Evolutionary conservation across 2,329 filamentous ascomycete species (phyloP), one percentile per base, ranked within the genome.

Genomic region (Ophiosphaerella narmari): DNA sequence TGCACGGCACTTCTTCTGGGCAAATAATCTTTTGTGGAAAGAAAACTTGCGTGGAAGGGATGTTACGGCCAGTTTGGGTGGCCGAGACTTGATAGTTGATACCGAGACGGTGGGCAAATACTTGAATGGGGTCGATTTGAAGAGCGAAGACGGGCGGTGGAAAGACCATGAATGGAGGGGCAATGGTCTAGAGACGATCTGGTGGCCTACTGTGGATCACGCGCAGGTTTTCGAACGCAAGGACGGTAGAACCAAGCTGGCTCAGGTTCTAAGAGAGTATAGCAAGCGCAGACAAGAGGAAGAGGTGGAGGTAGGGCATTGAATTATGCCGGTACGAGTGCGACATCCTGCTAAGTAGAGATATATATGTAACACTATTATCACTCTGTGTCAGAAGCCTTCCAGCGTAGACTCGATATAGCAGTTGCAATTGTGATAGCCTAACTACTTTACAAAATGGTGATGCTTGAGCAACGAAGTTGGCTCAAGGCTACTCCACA

Each of bases 1-100:
- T 1, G 82, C 80, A 0, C 75, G 87, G 3, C 80, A 86, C 60
- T 89, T 90, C 72, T 89, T 88, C 71, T 90, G 87, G 88, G 78
- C 78, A 23, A 80, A 89, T 58, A 89, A 87, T 55, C 83, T 88
- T 34, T 72, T 88, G 7, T 90, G 87, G 87, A 84, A 83, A 58
- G 84, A 89, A 40, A 84, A 88, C 53, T 68, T 89, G 39, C 55
- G 71, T 43, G 57, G 70, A 48, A 68, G 74, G 39, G 54, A 71
- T 14, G 80, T 85, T 9, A 84, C 82, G 0, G 84, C 88, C 0
- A 81, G 76, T 48, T 73, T 89, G 21, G 78, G 82, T 6, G 83
- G 81, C 7, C 74, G 77, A 45, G 87, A 89, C 71, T 68, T 88
- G 39, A 88, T 90, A 55, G 83, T 88, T 5, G 79, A 88, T 62